Evolutionary conservation across 2,329 filamentous ascomycete species (phyloP).

Genomic region (Sclerotinia borealis): DNA sequence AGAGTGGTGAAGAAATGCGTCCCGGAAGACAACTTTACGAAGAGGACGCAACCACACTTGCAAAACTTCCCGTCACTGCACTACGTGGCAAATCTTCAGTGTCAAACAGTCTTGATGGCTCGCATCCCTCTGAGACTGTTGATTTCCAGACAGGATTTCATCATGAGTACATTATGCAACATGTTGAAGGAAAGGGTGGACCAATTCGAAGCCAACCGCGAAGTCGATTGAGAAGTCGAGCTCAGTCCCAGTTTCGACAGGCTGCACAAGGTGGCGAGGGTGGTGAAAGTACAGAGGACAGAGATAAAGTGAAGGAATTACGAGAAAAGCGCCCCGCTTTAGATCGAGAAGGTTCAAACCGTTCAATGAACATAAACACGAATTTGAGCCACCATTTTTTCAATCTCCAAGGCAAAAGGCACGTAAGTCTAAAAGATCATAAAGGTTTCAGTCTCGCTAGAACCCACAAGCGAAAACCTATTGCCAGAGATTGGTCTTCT

Average conservation of each 20-base stretch:
- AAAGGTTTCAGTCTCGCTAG: constrained; percentile 47
- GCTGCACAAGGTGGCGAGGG: neutral
- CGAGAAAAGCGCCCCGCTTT: neutral
- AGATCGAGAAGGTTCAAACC: constrained; percentile 8
- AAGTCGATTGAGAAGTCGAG: constrained; percentile 21
- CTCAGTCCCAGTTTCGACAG: constrained; percentile 15
- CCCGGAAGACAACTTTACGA: constrained; percentile 7
- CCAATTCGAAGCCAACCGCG: constrained; percentile 8
- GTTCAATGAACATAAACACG: constrained; percentile 11
- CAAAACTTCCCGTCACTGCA: neutral
- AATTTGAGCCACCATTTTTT: constrained; percentile 20
- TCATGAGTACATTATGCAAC: constrained; percentile 16
- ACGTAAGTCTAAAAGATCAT: constrained; percentile 45
- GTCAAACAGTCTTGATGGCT: constrained; percentile 24
- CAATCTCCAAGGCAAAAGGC: constrained; percentile 45
- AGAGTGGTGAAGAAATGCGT: neutral
- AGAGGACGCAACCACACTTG: constrained; percentile 8
- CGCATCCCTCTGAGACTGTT: constrained; percentile 21
- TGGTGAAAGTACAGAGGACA: neutral
- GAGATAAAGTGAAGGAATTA: constrained; percentile 3
- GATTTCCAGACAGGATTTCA: constrained; percentile 25
- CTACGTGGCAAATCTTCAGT: neutral
- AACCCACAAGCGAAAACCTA: constrained; percentile 54
- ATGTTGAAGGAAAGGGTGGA: constrained; percentile 14
- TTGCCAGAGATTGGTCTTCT: constrained; percentile 67